Evolutionary conservation across 2,329 filamentous ascomycete genomes (phyloP).

Genomic region (Fusarium solani-melongenae): DNA sequence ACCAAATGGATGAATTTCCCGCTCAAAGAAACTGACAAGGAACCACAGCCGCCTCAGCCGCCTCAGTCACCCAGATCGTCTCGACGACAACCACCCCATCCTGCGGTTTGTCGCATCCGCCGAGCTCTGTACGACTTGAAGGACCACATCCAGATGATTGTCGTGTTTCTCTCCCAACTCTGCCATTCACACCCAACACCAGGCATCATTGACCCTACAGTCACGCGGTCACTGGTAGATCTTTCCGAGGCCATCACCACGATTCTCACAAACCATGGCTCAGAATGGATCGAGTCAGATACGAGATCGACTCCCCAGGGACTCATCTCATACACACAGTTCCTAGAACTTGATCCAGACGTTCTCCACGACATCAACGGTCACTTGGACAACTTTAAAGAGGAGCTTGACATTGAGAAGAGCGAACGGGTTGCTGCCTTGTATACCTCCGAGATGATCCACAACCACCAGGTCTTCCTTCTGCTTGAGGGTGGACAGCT

Average conservation of each 20-base stretch:
- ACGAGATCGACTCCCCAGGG: background rate
- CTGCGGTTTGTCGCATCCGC: constrained; percentile 25
- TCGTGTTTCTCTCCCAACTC: constrained; percentile 7
- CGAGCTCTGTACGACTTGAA: constrained; percentile 35
- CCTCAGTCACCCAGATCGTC: background rate
- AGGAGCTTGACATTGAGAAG: constrained; percentile 21
- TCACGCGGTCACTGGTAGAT: constrained; percentile 1
- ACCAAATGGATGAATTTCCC: constrained; percentile 30
- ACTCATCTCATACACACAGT: constrained; percentile 30
- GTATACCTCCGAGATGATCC: constrained; percentile 14
- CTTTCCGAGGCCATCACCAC: constrained; percentile 27
- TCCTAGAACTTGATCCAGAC: constrained; percentile 27
- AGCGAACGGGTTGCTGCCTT: background rate
- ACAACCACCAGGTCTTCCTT: constrained; percentile 29
- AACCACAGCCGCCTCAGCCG: background rate
- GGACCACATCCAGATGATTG: constrained; percentile 20
- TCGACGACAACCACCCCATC: constrained; percentile 9
- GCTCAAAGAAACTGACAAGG: fast-evolving
- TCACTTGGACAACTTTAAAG: constrained; percentile 19
- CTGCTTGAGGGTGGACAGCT: constrained; percentile 22
- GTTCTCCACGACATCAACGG: constrained; percentile 21
- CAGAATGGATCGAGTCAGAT: constrained; percentile 40
- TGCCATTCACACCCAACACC: background rate
- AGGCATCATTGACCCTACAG: background rate
- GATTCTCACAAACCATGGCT: constrained; percentile 37